Evolutionary conservation across 495 filamentous ascomycete genomes (phyloP).

Genomic region (Trichoderma asperelloides): DNA sequence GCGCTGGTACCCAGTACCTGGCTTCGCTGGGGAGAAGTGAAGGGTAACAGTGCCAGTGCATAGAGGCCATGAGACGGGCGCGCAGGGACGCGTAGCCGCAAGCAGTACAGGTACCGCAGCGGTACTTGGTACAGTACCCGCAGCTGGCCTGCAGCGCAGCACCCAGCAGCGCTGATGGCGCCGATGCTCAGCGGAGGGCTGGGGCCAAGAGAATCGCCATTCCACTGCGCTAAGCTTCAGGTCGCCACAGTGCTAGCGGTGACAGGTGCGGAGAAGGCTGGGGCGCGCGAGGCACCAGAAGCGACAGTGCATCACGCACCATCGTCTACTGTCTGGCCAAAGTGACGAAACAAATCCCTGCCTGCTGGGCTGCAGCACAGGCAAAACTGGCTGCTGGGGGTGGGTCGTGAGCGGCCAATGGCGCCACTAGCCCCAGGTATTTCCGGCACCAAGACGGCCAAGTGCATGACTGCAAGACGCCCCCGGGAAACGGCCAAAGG

Average conservation of each 20-base stretch:
- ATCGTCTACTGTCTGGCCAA: not conserved
- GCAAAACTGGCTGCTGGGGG: not conserved
- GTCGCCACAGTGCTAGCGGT: not conserved
- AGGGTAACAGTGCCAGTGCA: too few relatives aligned
- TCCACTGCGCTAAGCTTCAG: not conserved
- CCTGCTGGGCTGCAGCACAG: not conserved
- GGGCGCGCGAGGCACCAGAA: not conserved
- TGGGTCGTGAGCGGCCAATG: not conserved
- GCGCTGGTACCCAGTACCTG: too few relatives aligned
- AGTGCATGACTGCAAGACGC: not conserved
- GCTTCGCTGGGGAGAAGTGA: too few relatives aligned
- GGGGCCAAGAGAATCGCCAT: not conserved
- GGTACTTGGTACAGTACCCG: constrained; percentile 4
- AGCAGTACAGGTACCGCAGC: not conserved
- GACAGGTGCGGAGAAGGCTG: not conserved
- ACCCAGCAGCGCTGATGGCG: not conserved
- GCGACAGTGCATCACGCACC: not conserved
- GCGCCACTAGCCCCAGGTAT: not conserved
- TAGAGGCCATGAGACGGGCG: not conserved
- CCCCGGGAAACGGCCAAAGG: too few relatives aligned
- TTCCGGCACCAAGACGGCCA: not conserved
- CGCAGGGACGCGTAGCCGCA: not conserved
- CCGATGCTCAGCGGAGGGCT: not conserved
- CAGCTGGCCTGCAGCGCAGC: not conserved
- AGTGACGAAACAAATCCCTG: not conserved